Conservation (phyloP, 768 basidiomycete genomes). For the Pisolithus orientalis region DNA sequence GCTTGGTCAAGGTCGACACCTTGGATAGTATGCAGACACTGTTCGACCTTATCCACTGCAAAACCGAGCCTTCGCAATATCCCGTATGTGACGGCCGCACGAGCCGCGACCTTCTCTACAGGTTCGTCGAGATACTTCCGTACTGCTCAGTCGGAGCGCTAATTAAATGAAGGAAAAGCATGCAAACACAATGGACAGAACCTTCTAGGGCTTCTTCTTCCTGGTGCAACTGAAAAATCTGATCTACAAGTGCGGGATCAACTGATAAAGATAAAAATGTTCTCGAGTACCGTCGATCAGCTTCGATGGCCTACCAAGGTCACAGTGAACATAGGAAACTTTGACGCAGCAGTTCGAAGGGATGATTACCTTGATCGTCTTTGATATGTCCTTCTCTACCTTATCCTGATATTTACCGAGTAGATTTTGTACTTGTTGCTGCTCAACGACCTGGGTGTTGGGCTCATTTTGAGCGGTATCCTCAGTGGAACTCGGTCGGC, state of each 20-base stretch:
- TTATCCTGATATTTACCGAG: conserved; percentile 85
- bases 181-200: neutral
- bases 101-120: conserved; percentile 65
- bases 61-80: conserved; percentile 76
- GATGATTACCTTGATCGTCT: conserved; percentile 57
- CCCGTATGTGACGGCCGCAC: conserved; percentile 77
- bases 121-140: conserved; percentile 38
- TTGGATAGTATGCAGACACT: conserved; percentile 61
- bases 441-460: conserved; percentile 38
- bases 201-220: conserved; percentile 31
- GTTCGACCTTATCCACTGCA: conserved; percentile 55
- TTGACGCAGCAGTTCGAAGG: neutral
- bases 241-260: conserved; percentile 50
- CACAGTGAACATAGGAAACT: neutral
- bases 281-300: conserved; percentile 69
- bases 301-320: conserved; percentile 54
- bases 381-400: conserved; percentile 77
- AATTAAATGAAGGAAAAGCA: neutral
- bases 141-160: conserved; percentile 1
- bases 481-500: conserved; percentile 2
- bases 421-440: conserved; percentile 58
- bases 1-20: conserved; percentile 83
- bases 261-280: conserved; percentile 58
- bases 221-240: conserved; percentile 49
- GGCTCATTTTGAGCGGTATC: conserved; percentile 22